These are phyloP conservation scores for Vigna hirtella DNA, from an alignment of 306 rosid species.

Conservation along the genomic window DNA sequence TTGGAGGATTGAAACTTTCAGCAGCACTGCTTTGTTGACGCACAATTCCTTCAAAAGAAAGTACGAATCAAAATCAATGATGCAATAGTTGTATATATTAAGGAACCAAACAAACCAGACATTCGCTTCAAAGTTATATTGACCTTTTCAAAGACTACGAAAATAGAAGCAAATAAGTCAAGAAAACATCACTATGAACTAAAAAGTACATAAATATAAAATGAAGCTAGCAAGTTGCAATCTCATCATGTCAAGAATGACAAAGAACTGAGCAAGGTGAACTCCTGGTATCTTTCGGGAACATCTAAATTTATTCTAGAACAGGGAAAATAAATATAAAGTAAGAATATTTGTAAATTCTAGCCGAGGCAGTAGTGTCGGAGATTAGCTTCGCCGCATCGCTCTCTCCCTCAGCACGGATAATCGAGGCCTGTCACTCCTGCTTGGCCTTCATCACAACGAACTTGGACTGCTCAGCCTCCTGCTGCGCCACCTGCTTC, in stretches of 20 bases:
- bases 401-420: conserved; percentile 90
- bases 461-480: conserved; percentile 91
- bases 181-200: conserved; percentile 12
- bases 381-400: conserved; percentile 89
- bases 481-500: conserved; percentile 98
- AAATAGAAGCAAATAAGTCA: conserved; percentile 48
- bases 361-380: conserved; percentile 72
- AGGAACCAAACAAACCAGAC: conserved; percentile 70
- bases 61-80: conserved; percentile 19
- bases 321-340: conserved; percentile 50
- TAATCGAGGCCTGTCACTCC: conserved; percentile 87
- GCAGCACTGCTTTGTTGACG: conserved; percentile 48
- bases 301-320: conserved; percentile 83
- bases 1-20: conserved; percentile 54
- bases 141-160: conserved; percentile 69
- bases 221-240: background rate
- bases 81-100: background rate
- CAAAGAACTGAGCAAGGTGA: conserved; percentile 20
- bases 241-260: conserved; percentile 24
- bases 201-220: conserved; percentile 27
- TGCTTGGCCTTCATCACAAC: conserved; percentile 95
- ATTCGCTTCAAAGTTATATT: conserved; percentile 70
- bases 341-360: conserved; percentile 45
- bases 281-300: conserved; percentile 72
- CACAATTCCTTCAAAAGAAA: conserved; percentile 55